These are phyloP conservation scores for Crithidia expoeki DNA, from an alignment of 208 protist genomes.

Conservation along the genomic window DNA sequence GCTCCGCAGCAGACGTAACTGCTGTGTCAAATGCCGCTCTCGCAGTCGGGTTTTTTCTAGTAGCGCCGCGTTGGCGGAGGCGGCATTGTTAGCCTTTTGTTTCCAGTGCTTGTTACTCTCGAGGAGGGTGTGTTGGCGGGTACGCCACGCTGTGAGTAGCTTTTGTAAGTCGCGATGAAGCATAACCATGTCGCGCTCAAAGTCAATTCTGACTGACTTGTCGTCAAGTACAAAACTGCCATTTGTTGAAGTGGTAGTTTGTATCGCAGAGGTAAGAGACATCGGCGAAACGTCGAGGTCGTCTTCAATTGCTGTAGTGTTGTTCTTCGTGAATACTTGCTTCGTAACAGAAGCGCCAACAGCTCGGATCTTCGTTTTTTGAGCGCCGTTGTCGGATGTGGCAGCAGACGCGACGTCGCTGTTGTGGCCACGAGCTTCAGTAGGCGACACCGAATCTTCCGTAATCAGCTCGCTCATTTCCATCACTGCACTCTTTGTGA, in stretches of 20 bases:
- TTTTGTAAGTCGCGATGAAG: not conserved
- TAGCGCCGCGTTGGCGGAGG: not conserved
- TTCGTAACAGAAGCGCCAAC: too few relatives aligned
- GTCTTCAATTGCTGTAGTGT: not conserved
- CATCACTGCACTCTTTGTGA: too few relatives aligned
- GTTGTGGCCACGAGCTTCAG: too few relatives aligned
- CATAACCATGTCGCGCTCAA: not conserved
- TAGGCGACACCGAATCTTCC: too few relatives aligned
- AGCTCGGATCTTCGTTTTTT: too few relatives aligned
- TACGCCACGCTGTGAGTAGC: conserved; percentile 28
- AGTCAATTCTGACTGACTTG: not conserved
- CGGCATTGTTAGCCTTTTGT: not conserved
- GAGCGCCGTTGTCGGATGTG: too few relatives aligned
- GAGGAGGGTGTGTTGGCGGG: conserved; percentile 9
- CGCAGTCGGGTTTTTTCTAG: conserved; percentile 7
- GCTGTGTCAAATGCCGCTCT: conserved; percentile 12
- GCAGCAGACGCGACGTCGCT: too few relatives aligned
- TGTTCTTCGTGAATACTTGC: too few relatives aligned
- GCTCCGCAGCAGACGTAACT: conserved; percentile 9
- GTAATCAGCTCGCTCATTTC: too few relatives aligned
- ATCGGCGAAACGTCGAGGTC: not conserved
- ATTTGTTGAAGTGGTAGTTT: not conserved
- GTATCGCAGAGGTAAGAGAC: not conserved
- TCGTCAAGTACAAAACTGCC: too few relatives aligned
- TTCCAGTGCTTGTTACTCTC: not conserved